These are phyloP conservation scores for Termitomyces sp. DNA, from an alignment of 768 basidiomycete species.

Conservation along the genomic window DNA sequence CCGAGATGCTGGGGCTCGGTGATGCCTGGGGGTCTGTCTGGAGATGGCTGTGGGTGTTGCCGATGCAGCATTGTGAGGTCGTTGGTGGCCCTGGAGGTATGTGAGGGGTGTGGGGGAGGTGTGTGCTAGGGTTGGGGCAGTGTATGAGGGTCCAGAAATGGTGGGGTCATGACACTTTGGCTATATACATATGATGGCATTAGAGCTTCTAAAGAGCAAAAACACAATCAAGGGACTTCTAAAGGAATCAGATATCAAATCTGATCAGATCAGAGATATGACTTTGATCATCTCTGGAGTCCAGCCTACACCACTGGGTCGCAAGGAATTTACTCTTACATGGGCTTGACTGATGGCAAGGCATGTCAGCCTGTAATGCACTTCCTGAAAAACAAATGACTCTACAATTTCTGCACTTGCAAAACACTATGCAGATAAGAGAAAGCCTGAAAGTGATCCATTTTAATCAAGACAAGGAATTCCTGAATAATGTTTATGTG, in stretches of 20 bases:
- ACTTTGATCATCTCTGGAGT: neutral
- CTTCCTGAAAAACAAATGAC: neutral
- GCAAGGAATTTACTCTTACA: neutral
- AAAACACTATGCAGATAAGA: neutral
- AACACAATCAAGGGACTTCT: conserved; percentile 13
- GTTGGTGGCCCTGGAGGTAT: too few species aligned
- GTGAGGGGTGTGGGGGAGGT: too few species aligned
- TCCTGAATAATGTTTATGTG: neutral
- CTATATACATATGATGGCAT: conserved; percentile 16
- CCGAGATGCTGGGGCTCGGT: too few species aligned
- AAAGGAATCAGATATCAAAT: neutral
- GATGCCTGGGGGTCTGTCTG: too few species aligned
- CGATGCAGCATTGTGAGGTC: too few species aligned
- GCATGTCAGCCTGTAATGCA: neutral
- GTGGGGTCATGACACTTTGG: too few species aligned
- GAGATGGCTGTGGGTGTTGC: too few species aligned
- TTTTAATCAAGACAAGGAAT: neutral
- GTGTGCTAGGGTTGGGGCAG: too few species aligned
- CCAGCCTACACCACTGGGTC: neutral
- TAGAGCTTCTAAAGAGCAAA: conserved; percentile 13
- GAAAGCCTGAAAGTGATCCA: neutral
- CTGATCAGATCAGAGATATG: neutral
- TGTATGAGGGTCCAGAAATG: too few species aligned
- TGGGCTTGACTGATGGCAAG: neutral
- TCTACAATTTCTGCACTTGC: neutral